Conservation (phyloP, 352 stramenopile species). For the Blastocystis sp. region DNA sequence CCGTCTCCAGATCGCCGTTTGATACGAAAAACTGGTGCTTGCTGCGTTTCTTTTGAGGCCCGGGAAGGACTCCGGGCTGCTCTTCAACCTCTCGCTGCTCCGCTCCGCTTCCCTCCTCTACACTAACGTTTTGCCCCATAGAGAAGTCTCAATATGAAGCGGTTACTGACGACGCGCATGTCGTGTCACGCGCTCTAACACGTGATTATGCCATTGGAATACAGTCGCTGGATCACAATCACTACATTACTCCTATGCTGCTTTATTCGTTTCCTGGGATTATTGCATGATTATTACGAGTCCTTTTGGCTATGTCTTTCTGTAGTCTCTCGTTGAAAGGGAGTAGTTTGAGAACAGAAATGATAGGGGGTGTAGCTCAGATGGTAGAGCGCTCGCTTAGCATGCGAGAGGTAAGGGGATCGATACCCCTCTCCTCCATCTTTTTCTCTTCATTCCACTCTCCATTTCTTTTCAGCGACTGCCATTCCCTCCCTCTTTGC, state of each 20-base stretch:
- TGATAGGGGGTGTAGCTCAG: conserved; percentile 34
- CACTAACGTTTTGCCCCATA: conserved; percentile 55
- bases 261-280: neutral
- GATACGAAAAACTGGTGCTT: conserved; percentile 62
- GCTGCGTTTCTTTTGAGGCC: neutral
- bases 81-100: neutral
- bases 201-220: too few relatives aligned
- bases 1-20: conserved; percentile 59
- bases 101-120: neutral
- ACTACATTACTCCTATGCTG: too few relatives aligned
- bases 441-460: conserved; percentile 4
- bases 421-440: conserved; percentile 60
- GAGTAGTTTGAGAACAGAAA: neutral
- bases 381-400: conserved; percentile 65
- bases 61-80: neutral
- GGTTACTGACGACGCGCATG: too few relatives aligned
- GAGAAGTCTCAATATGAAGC: neutral
- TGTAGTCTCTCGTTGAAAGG: neutral
- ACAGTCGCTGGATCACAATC: too few relatives aligned
- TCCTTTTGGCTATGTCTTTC: neutral
- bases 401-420: conserved; percentile 63
- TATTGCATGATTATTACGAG: neutral
- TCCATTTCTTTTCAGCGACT: neutral
- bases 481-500: neutral
- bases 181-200: too few relatives aligned